A percentile compares a stretch with the other conserved stretches of the same genome.
These are phyloP conservation scores for Chlorella sp. DNA, from an alignment of 139 green algal genomes.

Conservation along the genomic window DNA sequence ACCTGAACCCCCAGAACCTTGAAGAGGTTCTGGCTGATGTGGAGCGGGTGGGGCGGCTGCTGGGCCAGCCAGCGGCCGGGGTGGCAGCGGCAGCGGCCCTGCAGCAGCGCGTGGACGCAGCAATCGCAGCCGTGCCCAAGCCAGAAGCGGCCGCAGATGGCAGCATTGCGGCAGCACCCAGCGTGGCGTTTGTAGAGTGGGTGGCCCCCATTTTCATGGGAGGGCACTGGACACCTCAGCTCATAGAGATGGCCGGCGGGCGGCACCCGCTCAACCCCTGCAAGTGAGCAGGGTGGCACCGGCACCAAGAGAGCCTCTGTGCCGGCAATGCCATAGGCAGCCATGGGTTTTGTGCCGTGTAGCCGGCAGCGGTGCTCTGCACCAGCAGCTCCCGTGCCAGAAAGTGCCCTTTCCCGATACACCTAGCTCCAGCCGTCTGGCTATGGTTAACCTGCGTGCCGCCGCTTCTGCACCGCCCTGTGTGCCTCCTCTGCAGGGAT, in stretches of 20 bases:
- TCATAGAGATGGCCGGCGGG: constrained; percentile 83
- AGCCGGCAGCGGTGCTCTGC: too few relatives aligned
- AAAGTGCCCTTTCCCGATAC: background rate
- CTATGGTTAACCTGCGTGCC: too few relatives aligned
- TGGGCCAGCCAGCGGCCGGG: constrained; percentile 54
- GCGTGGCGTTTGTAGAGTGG: constrained; percentile 88
- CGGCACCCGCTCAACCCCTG: constrained; percentile 48
- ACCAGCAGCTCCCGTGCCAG: too few relatives aligned
- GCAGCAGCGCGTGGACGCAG: constrained; percentile 42
- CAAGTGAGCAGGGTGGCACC: constrained; percentile 25
- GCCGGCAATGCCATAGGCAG: too few relatives aligned
- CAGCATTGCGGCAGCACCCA: constrained; percentile 8
- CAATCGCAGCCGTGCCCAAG: background rate
- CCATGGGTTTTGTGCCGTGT: too few relatives aligned
- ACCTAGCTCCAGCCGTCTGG: too few relatives aligned
- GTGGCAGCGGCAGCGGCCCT: constrained; percentile 42
- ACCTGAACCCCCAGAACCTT: constrained; percentile 72
- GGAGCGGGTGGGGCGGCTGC: constrained; percentile 46
- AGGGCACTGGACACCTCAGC: constrained; percentile 88
- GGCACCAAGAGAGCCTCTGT: too few relatives aligned
- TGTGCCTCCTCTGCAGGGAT: background rate
- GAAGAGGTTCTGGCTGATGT: constrained; percentile 56
- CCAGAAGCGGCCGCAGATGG: background rate
- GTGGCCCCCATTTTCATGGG: constrained; percentile 82
- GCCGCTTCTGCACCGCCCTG: background rate